A percentile compares a stretch with the other conserved stretches of the same genome.
Evolutionary conservation across 768 basidiomycete genomes (phyloP).

Genomic region (Lyophyllum semitale): DNA sequence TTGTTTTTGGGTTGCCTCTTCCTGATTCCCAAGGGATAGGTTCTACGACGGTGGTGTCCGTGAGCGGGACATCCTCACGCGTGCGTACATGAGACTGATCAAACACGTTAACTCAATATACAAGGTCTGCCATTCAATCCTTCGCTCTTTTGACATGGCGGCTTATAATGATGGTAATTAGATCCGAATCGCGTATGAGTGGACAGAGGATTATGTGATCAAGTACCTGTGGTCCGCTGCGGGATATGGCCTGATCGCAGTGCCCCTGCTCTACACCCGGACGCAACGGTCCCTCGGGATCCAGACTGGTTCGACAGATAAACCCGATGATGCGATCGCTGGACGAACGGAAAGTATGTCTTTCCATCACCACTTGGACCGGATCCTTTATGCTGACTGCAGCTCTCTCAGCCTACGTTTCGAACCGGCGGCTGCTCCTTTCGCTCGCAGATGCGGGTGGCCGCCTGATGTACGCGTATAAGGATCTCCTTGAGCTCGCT

Average conservation of each 20-base stretch:
- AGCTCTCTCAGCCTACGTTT: slow-evolving; percentile 69
- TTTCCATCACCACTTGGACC: neutral
- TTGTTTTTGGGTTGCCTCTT: neutral
- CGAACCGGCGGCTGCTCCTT: slow-evolving; percentile 85
- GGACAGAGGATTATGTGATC: slow-evolving; percentile 97
- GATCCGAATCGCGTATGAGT: slow-evolving; percentile 90
- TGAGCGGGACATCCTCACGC: slow-evolving; percentile 80
- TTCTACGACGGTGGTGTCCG: slow-evolving; percentile 90
- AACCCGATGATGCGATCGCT: slow-evolving; percentile 44
- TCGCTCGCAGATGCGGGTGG: slow-evolving; percentile 98
- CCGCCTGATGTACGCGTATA: slow-evolving; percentile 94
- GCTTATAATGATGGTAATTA: slow-evolving; percentile 23
- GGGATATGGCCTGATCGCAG: slow-evolving; percentile 89
- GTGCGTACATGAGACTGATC: slow-evolving; percentile 78
- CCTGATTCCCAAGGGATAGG: slow-evolving; percentile 35
- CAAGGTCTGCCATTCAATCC: slow-evolving; percentile 50
- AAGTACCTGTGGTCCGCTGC: slow-evolving; percentile 95
- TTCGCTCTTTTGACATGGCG: neutral
- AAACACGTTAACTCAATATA: slow-evolving; percentile 91
- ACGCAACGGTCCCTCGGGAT: slow-evolving; percentile 39
- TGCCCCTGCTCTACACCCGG: slow-evolving; percentile 80
- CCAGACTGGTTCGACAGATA: slow-evolving; percentile 19
- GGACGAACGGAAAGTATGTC: slow-evolving; percentile 47
- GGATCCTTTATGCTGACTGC: neutral
- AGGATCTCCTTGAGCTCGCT: slow-evolving; percentile 92